Percentiles rank a stretch among this genome's conserved stretches.
phyloP scores from a whole-genome alignment of 1,284 basidiomycete genomes.

The Agroathelia rolfsii region DNA sequence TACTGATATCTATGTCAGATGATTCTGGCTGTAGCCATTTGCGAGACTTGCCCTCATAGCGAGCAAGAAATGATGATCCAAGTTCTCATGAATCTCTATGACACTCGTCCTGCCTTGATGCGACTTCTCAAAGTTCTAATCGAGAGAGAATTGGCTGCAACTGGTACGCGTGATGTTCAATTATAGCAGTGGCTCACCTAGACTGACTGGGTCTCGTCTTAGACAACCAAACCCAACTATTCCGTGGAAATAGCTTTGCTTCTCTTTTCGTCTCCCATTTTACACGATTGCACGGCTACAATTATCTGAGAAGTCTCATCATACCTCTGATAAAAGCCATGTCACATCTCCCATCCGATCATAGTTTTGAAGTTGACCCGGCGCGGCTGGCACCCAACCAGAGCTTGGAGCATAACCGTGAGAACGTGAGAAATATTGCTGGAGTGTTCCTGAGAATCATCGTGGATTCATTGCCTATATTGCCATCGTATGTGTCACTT shows the following conservation, averaged over 20 bases:
- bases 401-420: slow-evolving; percentile 60
- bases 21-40: slow-evolving; percentile 74
- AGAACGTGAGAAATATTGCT: slow-evolving; percentile 67
- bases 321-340: slow-evolving; percentile 70
- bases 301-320: slow-evolving; percentile 73
- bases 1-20: slow-evolving; percentile 32
- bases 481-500: slow-evolving; percentile 60
- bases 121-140: slow-evolving; percentile 75
- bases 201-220: slow-evolving; percentile 9
- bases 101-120: slow-evolving; percentile 67
- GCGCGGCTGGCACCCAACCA: slow-evolving; percentile 48
- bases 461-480: slow-evolving; percentile 54
- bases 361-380: slow-evolving; percentile 76
- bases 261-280: slow-evolving; percentile 80
- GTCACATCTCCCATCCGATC: slow-evolving; percentile 60
- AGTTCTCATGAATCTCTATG: slow-evolving; percentile 81
- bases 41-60: slow-evolving; percentile 69
- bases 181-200: not conserved
- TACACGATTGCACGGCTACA: slow-evolving; percentile 80
- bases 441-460: slow-evolving; percentile 72
- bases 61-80: slow-evolving; percentile 81
- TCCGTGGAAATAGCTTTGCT: slow-evolving; percentile 81
- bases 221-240: slow-evolving; percentile 75
- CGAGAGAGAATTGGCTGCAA: slow-evolving; percentile 72
- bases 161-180: slow-evolving; percentile 35